Base-by-base conservation (phyloP, 805 yeast genomes). In the Candida golubevii region DNA sequence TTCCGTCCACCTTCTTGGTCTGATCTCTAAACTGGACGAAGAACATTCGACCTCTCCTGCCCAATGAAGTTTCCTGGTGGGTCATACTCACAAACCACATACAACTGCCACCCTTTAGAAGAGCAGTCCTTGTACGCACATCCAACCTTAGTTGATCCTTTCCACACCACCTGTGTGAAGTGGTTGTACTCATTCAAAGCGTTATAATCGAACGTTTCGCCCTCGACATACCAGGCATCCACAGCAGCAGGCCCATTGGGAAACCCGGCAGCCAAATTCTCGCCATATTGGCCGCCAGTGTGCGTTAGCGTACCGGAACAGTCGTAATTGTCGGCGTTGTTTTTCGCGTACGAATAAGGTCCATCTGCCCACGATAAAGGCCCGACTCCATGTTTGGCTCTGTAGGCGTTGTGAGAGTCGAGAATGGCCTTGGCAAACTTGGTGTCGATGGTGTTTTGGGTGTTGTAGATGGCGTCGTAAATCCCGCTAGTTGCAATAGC, bases 201-300 rank as follows among this genome's bases (percentile, higher is more conserved):
- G n/a, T 40, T 29, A 48, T 59, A 66, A 45, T 53, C 48, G 48
- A 57, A 66, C 15, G 59, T 42, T 9, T 54, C 45, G 41, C 70
- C 71, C 56, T 69, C 74, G 35, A 49, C 60, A 56, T 69, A 69
- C 75, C 75, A 70, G 14, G 72, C 72, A 11, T 55, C 48, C 7
- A 67, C 56, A 8, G 72, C 72, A 15, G 60, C 39, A 10, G 56
- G 53, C 26, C 69, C 72, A 10, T 47, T 36, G 14, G 54, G 45
- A 47, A 50, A 66, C 0, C 72, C 72, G 14, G 66, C 68, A 11
- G 69, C 71, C 46, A 66, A 59, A 49, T 66, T 71, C 51, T 71
- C 75, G 50, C 75, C 75, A 48, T 58, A 70, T 29, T 49, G 43
- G 41, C 72, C 72, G 43, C 67, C 69, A 10, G 72, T 61, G 53